These are phyloP conservation scores for Naganishia randhawae DNA, from an alignment of 768 basidiomycete genomes.

Conservation along the genomic window DNA sequence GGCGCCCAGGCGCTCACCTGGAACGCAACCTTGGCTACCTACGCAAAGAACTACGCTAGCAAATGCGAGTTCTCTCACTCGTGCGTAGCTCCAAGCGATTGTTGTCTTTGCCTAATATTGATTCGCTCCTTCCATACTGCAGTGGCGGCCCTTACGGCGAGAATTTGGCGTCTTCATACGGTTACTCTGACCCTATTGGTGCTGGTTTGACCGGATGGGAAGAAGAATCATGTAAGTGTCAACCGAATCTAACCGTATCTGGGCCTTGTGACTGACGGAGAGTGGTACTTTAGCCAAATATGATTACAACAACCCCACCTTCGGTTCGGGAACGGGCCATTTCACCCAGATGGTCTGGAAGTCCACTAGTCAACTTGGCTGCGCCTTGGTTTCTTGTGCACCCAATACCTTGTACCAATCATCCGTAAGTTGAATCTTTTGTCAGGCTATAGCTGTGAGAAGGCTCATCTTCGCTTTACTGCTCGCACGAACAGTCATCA, in stretches of 20 bases:
- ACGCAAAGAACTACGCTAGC: slow-evolving; percentile 68
- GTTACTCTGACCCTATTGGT: slow-evolving; percentile 24
- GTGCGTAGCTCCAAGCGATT: slow-evolving; percentile 12
- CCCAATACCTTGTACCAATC: slow-evolving; percentile 33
- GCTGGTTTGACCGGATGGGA: slow-evolving; percentile 36
- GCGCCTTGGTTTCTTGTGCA: slow-evolving; percentile 37
- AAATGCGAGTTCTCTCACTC: slow-evolving; percentile 64
- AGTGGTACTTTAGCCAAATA: slow-evolving; percentile 25
- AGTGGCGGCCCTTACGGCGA: slow-evolving; percentile 42
- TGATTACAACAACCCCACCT: slow-evolving; percentile 35
- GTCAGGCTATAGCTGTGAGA: neutral
- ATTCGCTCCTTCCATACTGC: neutral
- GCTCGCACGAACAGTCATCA: neutral
- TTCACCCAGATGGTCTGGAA: slow-evolving; percentile 45
- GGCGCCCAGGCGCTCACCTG: slow-evolving; percentile 63
- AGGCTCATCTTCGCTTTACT: slow-evolving; percentile 3
- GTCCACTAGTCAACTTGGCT: slow-evolving; percentile 40
- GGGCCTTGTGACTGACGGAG: neutral
- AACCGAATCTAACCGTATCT: neutral
- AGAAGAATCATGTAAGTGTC: slow-evolving; percentile 35
- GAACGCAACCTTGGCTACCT: slow-evolving; percentile 60
- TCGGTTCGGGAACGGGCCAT: slow-evolving; percentile 33
- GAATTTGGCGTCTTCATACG: slow-evolving; percentile 36
- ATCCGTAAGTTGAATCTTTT: neutral
- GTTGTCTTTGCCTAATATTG: neutral